phyloP scores from a whole-genome alignment of 2,329 filamentous ascomycete species.

The Penicillium janthinellum region DNA sequence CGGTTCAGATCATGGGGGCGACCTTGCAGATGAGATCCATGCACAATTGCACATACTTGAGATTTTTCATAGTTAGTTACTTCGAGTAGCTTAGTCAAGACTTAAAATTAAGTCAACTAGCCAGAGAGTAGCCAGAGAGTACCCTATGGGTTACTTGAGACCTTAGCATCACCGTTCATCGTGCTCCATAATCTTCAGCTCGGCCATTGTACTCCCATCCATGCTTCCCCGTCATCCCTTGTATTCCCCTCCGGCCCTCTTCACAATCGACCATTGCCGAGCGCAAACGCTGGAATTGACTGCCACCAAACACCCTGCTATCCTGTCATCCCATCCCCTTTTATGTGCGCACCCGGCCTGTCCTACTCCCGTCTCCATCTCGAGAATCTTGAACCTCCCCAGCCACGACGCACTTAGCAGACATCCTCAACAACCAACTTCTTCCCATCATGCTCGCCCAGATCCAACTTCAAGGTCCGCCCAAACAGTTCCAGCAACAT shows the following conservation, averaged over 20 bases:
- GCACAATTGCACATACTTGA: not conserved
- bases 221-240: not conserved
- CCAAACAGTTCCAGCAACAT: constrained; percentile 85
- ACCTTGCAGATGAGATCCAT: not conserved
- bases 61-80: not conserved
- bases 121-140: too few species aligned
- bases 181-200: not conserved
- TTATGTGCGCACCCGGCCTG: not conserved
- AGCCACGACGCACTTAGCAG: constrained; percentile 52
- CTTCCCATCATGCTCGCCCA: constrained; percentile 68
- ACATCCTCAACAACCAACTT: constrained; percentile 69
- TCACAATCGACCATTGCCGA: constrained; percentile 1
- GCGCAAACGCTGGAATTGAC: not conserved
- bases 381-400: too few species aligned
- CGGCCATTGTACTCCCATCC: not conserved
- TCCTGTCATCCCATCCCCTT: not conserved
- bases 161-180: too few species aligned
- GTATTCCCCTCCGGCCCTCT: not conserved
- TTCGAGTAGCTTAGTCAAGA: not conserved
- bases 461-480: constrained; percentile 73
- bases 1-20: constrained; percentile 4
- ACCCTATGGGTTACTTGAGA: too few species aligned
- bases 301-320: not conserved
- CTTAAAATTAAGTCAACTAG: too few species aligned
- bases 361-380: not conserved